phyloP scores from a whole-genome alignment of 129 eudicot species.

The Oenanthe sinensis region DNA sequence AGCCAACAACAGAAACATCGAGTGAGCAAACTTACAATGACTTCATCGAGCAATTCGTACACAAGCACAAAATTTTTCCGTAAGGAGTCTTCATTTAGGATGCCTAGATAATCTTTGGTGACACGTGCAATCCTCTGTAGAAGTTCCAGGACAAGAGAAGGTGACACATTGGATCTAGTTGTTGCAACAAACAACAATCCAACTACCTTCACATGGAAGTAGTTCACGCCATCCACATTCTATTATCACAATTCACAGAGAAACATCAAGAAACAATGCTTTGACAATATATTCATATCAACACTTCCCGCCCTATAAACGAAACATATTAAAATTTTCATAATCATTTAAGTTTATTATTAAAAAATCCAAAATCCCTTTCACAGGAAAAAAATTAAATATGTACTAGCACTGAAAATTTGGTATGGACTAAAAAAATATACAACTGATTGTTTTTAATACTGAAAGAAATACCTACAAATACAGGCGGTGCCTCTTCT shows the following conservation, averaged over 20 bases:
- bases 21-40: slow-evolving; percentile 57
- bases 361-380: no score
- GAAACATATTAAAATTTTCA: neutral
- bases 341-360: neutral
- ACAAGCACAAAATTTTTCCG: slow-evolving; percentile 85
- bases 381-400: no score
- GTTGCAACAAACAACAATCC: slow-evolving; percentile 95
- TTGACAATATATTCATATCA: neutral
- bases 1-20: slow-evolving; percentile 11
- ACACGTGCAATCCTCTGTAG: slow-evolving; percentile 93
- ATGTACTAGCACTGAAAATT: neutral
- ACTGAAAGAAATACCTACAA: slow-evolving; percentile 72
- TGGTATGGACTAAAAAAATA: neutral
- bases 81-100: slow-evolving; percentile 86
- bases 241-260: slow-evolving; percentile 15
- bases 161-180: slow-evolving; percentile 77
- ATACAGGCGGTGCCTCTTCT: slow-evolving; percentile 97
- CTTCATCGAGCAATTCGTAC: slow-evolving; percentile 94
- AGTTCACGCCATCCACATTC: slow-evolving; percentile 98
- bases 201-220: slow-evolving; percentile 93
- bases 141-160: slow-evolving; percentile 87
- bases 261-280: slow-evolving; percentile 9
- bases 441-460: neutral
- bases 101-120: slow-evolving; percentile 89
- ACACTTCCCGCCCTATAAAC: neutral